Evolutionary conservation across 1,284 basidiomycete species (phyloP).

Genomic region (Xerocomus nothofagi): DNA sequence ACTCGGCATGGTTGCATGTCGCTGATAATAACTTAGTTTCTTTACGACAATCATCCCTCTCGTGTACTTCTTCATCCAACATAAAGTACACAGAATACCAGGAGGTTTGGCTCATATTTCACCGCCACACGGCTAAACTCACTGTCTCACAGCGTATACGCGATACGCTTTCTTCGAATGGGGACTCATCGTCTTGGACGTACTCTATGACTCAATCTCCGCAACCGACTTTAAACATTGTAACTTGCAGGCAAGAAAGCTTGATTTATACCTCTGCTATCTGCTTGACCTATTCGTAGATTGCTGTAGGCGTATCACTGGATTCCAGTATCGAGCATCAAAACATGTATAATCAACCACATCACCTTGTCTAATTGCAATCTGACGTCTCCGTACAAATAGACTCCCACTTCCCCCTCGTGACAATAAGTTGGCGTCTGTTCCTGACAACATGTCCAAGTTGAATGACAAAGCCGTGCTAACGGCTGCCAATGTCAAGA

Average conservation of each 20-base stretch:
- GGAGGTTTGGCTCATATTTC: slow-evolving; percentile 54
- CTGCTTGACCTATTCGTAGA: slow-evolving; percentile 19
- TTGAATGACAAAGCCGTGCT: slow-evolving; percentile 1
- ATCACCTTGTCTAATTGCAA: slow-evolving; percentile 22
- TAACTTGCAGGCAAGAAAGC: slow-evolving; percentile 47
- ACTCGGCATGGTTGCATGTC: background rate
- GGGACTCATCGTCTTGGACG: slow-evolving; percentile 78
- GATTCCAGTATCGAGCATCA: slow-evolving; percentile 19
- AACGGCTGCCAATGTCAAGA: background rate
- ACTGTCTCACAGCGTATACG: slow-evolving; percentile 66
- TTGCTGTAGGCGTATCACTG: slow-evolving; percentile 33
- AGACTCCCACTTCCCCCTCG: slow-evolving; percentile 15
- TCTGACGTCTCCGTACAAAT: slow-evolving; percentile 27
- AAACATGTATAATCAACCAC: slow-evolving; percentile 32
- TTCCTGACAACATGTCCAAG: background rate
- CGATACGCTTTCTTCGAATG: slow-evolving; percentile 87
- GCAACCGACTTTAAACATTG: slow-evolving; percentile 61
- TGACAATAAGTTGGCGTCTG: slow-evolving; percentile 10
- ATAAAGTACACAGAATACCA: slow-evolving; percentile 76
- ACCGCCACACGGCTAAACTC: background rate
- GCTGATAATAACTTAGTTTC: slow-evolving; percentile 49
- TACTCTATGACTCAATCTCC: slow-evolving; percentile 73
- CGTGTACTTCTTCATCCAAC: slow-evolving; percentile 83
- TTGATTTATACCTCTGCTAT: background rate
- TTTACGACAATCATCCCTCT: slow-evolving; percentile 71